Conservation (phyloP, 2,329 filamentous ascomycete species). For the Ophiostoma sp. region DNA sequence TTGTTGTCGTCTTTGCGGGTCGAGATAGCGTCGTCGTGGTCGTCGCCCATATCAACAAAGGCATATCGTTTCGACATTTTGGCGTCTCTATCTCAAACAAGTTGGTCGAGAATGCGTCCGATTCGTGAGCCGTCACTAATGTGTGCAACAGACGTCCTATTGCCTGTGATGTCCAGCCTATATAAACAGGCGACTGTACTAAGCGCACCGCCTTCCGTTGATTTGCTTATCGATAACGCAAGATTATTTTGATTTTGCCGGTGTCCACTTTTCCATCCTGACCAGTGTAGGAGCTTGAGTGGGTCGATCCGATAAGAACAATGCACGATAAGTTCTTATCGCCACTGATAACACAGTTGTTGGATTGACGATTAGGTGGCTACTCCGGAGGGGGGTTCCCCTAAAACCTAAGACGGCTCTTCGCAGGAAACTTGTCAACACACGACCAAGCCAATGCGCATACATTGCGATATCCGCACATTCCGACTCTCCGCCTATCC, state of each 20-base stretch:
- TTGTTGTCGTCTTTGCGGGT: conserved; percentile 24
- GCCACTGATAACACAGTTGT: conserved; percentile 19
- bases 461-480: too few relatives aligned
- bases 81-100: neutral
- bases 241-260: conserved; percentile 23
- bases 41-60: conserved; percentile 62
- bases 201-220: neutral
- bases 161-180: too few relatives aligned
- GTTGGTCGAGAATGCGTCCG: neutral
- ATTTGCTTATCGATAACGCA: conserved; percentile 24
- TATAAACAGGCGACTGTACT: neutral
- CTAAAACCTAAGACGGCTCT: too few relatives aligned
- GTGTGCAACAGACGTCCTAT: too few relatives aligned
- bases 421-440: too few relatives aligned
- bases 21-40: conserved; percentile 38
- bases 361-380: conserved; percentile 19
- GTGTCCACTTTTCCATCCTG: neutral
- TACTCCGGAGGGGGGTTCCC: neutral
- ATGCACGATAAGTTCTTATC: conserved; percentile 9
- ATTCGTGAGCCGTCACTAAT: too few relatives aligned
- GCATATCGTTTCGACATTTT: conserved; percentile 54
- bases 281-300: neutral
- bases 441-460: too few relatives aligned
- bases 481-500: too few relatives aligned
- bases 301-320: neutral